These are phyloP conservation scores for Dimocarpus longan DNA, from an alignment of 345 rosid species.

Conservation along the genomic window DNA sequence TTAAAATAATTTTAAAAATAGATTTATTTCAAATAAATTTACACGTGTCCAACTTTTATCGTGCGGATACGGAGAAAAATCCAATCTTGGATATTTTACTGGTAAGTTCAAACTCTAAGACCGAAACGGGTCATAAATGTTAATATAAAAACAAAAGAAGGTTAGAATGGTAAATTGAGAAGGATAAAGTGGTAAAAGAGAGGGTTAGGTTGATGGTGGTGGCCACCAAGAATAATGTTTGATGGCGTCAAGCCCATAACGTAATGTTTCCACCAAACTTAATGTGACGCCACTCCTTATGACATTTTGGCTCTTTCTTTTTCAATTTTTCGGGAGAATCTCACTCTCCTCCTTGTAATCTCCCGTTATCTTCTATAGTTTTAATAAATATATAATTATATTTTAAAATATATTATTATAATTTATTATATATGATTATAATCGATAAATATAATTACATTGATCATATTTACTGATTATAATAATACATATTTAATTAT, in stretches of 20 bases:
- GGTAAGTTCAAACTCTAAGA: no score
- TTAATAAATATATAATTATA: no score
- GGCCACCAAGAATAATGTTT: slow-evolving; percentile 2
- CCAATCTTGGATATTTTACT: neutral
- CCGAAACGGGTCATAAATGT: no score
- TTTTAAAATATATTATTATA: no score
- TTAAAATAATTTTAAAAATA: neutral
- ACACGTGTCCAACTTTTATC: neutral
- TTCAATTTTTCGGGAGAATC: neutral
- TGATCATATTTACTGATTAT: no score
- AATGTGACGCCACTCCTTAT: slow-evolving; percentile 12
- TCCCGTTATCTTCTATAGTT: no score
- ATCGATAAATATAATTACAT: no score
- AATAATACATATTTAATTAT: no score
- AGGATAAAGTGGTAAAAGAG: neutral
- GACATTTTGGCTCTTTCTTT: neutral
- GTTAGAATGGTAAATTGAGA: neutral
- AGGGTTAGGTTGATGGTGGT: neutral
- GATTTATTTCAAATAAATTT: neutral
- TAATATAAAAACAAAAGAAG: no score
- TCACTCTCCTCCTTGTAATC: no score
- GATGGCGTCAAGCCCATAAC: slow-evolving; percentile 24
- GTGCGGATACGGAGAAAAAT: no score
- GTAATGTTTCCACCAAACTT: slow-evolving; percentile 14
- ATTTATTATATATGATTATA: no score